Percentiles rank a stretch among this genome's conserved stretches.
These are phyloP conservation scores for Aspergillus unguis DNA, from an alignment of 2,329 filamentous ascomycete species.

Conservation along the genomic window DNA sequence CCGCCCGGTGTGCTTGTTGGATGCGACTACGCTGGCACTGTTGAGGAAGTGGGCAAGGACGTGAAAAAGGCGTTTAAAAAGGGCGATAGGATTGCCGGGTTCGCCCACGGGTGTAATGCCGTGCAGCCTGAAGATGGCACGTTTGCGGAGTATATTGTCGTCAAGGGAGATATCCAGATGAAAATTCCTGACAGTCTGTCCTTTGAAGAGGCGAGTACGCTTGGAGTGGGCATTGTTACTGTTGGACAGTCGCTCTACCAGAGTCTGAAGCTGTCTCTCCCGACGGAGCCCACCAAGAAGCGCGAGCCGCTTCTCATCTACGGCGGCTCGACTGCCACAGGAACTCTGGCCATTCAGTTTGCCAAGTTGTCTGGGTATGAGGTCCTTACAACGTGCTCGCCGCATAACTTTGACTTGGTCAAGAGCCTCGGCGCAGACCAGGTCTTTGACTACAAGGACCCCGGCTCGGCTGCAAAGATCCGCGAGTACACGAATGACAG, in stretches of 20 bases:
- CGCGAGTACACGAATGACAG: not conserved
- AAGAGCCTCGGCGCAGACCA: constrained; percentile 11
- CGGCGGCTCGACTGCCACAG: constrained; percentile 9
- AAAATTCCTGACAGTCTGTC: not conserved
- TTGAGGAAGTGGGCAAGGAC: not conserved
- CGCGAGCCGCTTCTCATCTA: constrained; percentile 7
- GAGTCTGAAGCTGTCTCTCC: not conserved
- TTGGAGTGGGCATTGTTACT: not conserved
- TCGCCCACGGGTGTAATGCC: not conserved
- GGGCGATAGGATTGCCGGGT: constrained; percentile 3
- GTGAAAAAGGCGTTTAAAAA: not conserved
- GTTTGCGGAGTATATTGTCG: constrained; percentile 9
- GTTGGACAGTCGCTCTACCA: not conserved
- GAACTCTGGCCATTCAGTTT: constrained; percentile 12
- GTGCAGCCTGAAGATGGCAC: constrained; percentile 2
- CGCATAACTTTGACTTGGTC: constrained; percentile 12
- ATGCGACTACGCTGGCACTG: constrained; percentile 2
- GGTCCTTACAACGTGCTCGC: constrained; percentile 12
- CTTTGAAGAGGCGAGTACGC: not conserved
- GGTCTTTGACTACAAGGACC: constrained; percentile 13
- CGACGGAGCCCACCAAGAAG: not conserved
- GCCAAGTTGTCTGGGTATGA: constrained; percentile 11
- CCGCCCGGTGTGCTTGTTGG: not conserved
- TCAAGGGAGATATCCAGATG: not conserved
- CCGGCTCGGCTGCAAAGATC: constrained; percentile 26